Percentiles rank a stretch among this genome's conserved stretches.
These are phyloP conservation scores for Polychytrium aggregatum DNA, from an alignment of 192 early-diverging fungal genomes.

Conservation along the genomic window DNA sequence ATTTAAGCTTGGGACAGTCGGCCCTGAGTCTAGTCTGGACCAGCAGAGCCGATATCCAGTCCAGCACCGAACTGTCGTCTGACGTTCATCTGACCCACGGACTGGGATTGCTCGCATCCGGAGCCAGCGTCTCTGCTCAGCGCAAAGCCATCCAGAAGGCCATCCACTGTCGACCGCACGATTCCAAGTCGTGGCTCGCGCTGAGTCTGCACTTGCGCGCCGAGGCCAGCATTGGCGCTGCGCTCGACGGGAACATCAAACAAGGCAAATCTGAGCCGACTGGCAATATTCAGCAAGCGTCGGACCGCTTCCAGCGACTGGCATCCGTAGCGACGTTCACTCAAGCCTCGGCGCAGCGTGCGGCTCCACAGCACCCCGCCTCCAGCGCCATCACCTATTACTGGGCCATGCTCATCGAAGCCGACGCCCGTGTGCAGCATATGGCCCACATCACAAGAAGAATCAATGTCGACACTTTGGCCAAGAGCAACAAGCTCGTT, in stretches of 20 bases:
- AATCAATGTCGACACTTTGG: no score
- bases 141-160: conserved; percentile 6
- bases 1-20: neutral
- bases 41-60: neutral
- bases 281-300: neutral
- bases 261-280: neutral
- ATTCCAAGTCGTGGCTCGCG: conserved; percentile 7
- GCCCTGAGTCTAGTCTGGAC: neutral
- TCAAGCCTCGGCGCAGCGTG: neutral
- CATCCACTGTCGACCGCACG: conserved; percentile 1
- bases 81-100: no score
- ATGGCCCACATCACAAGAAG: no score
- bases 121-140: no score
- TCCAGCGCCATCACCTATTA: neutral
- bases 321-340: neutral
- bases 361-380: neutral
- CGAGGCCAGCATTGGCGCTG: neutral
- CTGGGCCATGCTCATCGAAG: no score
- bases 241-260: neutral
- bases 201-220: conserved; percentile 5
- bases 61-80: no score
- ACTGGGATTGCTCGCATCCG: no score
- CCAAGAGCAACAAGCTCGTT: no score
- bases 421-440: no score
- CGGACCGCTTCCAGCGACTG: neutral